Evolutionary conservation across 176 grass and related monocot species (phyloP), one percentile per base, ranked within the genome.

Genomic region (Zoysia pacifica): DNA sequence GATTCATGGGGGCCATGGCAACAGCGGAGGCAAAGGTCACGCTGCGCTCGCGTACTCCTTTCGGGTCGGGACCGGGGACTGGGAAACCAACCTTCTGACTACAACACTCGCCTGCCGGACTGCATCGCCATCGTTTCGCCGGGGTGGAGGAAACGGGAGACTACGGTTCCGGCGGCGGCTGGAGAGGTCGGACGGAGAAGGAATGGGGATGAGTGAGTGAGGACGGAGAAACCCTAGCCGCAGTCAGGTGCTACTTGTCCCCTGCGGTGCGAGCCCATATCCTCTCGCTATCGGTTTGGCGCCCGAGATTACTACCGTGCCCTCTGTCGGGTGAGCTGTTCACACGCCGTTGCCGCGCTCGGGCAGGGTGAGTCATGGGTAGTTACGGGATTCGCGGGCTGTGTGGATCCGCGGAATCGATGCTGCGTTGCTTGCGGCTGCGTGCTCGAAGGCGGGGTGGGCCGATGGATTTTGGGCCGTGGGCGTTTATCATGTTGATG

Each of bases 221-320:
- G 28, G 75, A 50, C 28, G 50, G 58, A 75, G 75, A 97, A 97
- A 95, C 89, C 94, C 94, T 97, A 97, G 94, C 94, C 75, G 82
- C 64, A 79, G 64, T 82, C 61, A 28, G 28, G 28, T 28, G 28
- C 70, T 70, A 61, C 38, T 13, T 38, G 18, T 43, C 62, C 40
- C 67, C 79, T 14, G 9, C 71, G 15, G 48, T 19, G 41, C 81
- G 64, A 91, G 79, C 76, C 71, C 81, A 80, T 68, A 87, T 87
- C 79, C 65, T 84, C 16, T 67, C 63, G 62, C 52, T 10, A 68
- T 18, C 13, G 52, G 40, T 13, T 69, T 38, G 51, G 35, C 56
- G 67, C 0, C 0, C 0, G 65, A 59, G 79, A 88, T 86, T 72
- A 83, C 88, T 0, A 1, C 1, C 0, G 0, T 88, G 1, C 59